These are phyloP conservation scores for Zygoascus biomembranicola DNA, from an alignment of 805 yeast genomes.

Conservation along the genomic window DNA sequence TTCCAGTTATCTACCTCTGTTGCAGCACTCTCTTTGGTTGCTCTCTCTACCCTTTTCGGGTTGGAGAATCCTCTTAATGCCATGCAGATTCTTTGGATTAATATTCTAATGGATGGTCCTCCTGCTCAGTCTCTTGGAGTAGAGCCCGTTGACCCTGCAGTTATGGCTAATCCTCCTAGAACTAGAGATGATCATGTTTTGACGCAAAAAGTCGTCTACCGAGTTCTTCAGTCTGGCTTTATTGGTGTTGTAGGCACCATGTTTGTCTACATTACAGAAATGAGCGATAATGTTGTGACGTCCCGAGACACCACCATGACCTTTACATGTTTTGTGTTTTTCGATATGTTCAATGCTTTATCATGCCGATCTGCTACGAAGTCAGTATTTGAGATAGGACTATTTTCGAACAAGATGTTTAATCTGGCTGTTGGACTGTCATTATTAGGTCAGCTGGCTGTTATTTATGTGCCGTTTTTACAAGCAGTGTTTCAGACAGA, in stretches of 20 bases:
- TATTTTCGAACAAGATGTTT: slow-evolving; percentile 77
- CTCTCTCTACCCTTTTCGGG: slow-evolving; percentile 76
- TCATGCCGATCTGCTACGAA: slow-evolving; percentile 85
- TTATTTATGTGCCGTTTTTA: slow-evolving; percentile 87
- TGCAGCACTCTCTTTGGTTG: slow-evolving; percentile 87
- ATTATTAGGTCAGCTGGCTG: slow-evolving; percentile 82
- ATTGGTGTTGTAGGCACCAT: slow-evolving; percentile 81
- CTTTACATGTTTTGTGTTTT: slow-evolving; percentile 90
- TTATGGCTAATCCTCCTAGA: slow-evolving; percentile 95
- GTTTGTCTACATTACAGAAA: slow-evolving; percentile 76
- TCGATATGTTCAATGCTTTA: slow-evolving; percentile 94
- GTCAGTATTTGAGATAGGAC: slow-evolving; percentile 74
- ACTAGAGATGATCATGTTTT: slow-evolving; percentile 76
- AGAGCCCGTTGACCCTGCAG: slow-evolving; percentile 93
- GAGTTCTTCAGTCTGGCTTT: slow-evolving; percentile 68
- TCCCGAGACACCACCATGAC: slow-evolving; percentile 99
- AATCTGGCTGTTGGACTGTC: slow-evolving; percentile 88
- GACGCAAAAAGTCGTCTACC: slow-evolving; percentile 55
- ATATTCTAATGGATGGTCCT: slow-evolving; percentile 97
- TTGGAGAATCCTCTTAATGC: slow-evolving; percentile 94
- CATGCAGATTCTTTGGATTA: slow-evolving; percentile 97
- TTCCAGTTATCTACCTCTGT: slow-evolving; percentile 94
- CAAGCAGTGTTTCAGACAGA: slow-evolving; percentile 93
- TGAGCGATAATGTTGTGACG: slow-evolving; percentile 73
- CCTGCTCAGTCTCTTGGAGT: slow-evolving; percentile 98